These are phyloP conservation scores for Didymosphaeria variabile DNA, from an alignment of 2,329 filamentous ascomycete genomes.

Conservation along the genomic window DNA sequence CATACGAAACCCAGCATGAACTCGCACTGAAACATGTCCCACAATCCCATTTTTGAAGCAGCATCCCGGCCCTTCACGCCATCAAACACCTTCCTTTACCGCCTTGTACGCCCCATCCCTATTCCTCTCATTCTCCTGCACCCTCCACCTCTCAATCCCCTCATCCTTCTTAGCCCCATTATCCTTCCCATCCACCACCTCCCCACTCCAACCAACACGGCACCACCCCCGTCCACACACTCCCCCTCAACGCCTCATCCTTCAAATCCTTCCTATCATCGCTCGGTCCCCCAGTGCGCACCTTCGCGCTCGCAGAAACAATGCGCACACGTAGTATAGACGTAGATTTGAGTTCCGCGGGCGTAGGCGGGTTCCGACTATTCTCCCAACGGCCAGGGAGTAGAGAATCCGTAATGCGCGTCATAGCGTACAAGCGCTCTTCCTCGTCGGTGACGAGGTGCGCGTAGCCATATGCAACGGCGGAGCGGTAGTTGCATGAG, in stretches of 20 bases:
- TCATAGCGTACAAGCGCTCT: conserved; percentile 43
- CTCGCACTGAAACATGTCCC: too few species aligned
- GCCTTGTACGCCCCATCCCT: conserved; percentile 35
- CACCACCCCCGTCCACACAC: conserved; percentile 48
- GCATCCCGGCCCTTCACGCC: not conserved
- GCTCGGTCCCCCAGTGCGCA: conserved; percentile 42
- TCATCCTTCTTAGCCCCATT: conserved; percentile 59
- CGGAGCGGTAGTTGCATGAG: conserved; percentile 47
- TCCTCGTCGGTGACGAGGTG: conserved; percentile 29
- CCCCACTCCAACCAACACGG: conserved; percentile 44
- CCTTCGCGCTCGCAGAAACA: conserved; percentile 43
- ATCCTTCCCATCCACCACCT: conserved; percentile 37
- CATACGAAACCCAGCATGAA: too few species aligned
- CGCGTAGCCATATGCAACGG: conserved; percentile 42
- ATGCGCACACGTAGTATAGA: conserved; percentile 40
- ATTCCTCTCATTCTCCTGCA: conserved; percentile 34
- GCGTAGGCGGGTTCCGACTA: conserved; percentile 39
- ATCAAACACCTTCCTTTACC: conserved; percentile 25
- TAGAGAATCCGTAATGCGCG: conserved; percentile 44
- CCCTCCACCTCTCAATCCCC: conserved; percentile 57
- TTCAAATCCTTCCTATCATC: conserved; percentile 46
- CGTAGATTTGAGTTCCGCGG: conserved; percentile 40
- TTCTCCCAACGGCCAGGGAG: conserved; percentile 43
- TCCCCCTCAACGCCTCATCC: conserved; percentile 31
- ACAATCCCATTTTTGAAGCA: not conserved